Percentiles rank a stretch among this genome's conserved stretches.
These are phyloP conservation scores for Vaccinium myrtillus DNA, from an alignment of 148 eudicot genomes.

Conservation along the genomic window DNA sequence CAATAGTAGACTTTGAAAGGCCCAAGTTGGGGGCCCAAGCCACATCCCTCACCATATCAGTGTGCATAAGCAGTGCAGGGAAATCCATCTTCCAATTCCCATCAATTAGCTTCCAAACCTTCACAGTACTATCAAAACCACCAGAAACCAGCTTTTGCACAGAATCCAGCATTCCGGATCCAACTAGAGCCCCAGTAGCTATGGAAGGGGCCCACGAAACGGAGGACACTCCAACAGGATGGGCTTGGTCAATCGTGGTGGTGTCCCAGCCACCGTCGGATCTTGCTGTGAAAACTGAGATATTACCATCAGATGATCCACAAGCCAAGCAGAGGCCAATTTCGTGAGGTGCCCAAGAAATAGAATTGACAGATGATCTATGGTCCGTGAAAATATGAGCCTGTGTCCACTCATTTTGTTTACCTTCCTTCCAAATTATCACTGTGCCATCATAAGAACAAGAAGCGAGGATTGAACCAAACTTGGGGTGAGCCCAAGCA, in stretches of 20 bases:
- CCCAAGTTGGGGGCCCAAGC: slow-evolving; percentile 98
- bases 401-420: slow-evolving; percentile 77
- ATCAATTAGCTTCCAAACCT: slow-evolving; percentile 73
- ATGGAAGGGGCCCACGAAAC: slow-evolving; percentile 91
- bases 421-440: slow-evolving; percentile 92
- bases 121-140: slow-evolving; percentile 84
- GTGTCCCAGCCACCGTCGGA: slow-evolving; percentile 89
- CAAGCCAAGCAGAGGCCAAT: slow-evolving; percentile 86
- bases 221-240: slow-evolving; percentile 93
- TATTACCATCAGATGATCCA: slow-evolving; percentile 88
- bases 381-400: slow-evolving; percentile 77
- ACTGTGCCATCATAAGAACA: slow-evolving; percentile 92
- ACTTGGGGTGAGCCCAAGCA: slow-evolving; percentile 93
- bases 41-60: slow-evolving; percentile 87
- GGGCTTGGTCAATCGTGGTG: slow-evolving; percentile 77
- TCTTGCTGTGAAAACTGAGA: slow-evolving; percentile 66
- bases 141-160: slow-evolving; percentile 84
- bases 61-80: slow-evolving; percentile 82
- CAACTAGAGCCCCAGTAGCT: slow-evolving; percentile 79
- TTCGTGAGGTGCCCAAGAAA: slow-evolving; percentile 92
- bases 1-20: slow-evolving; percentile 85
- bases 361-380: slow-evolving; percentile 82
- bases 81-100: slow-evolving; percentile 89
- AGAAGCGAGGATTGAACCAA: slow-evolving; percentile 75
- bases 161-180: slow-evolving; percentile 60